Percentiles rank a stretch among this genome's conserved stretches.
Conservation (phyloP, 2,329 filamentous ascomycete genomes). For the Arthrinium phaeospermum region DNA sequence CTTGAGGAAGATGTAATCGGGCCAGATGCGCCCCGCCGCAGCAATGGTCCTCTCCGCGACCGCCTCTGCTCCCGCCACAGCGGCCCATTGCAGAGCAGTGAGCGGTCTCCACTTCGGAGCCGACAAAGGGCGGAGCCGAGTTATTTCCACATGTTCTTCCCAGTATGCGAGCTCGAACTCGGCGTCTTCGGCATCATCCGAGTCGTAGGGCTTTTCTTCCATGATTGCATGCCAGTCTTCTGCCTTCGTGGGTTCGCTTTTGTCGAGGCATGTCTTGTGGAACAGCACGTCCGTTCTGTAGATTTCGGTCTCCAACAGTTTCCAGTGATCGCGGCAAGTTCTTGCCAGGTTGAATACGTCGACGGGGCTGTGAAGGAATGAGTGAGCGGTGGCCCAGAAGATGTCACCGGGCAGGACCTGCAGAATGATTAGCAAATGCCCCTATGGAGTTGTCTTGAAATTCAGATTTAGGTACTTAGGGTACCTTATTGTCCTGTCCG, state of each 20-base stretch:
- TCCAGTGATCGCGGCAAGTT: not conserved
- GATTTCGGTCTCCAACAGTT: not conserved
- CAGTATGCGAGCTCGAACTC: not conserved
- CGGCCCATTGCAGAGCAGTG: not conserved
- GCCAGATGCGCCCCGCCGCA: not conserved
- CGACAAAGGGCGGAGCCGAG: not conserved
- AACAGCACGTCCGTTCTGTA: not conserved
- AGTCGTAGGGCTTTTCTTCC: not conserved
- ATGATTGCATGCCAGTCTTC: not conserved
- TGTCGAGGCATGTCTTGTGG: not conserved
- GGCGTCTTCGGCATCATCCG: not conserved
- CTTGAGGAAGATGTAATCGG: not conserved
- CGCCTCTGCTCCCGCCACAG: not conserved
- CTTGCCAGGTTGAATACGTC: not conserved
- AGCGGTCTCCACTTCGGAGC: not conserved
- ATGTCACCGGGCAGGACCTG: not conserved
- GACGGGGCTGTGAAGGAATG: not conserved
- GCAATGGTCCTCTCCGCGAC: not conserved
- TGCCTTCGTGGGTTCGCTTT: too few relatives aligned
- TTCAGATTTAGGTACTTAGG: too few relatives aligned
- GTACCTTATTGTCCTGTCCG: too few relatives aligned
- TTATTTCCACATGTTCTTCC: too few relatives aligned
- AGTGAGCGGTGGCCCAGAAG: not conserved
- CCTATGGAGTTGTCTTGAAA: too few relatives aligned
- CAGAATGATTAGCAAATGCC: not conserved